These are phyloP conservation scores for Picochlorum sp. DNA, from an alignment of 139 green algal genomes.

Conservation along the genomic window DNA sequence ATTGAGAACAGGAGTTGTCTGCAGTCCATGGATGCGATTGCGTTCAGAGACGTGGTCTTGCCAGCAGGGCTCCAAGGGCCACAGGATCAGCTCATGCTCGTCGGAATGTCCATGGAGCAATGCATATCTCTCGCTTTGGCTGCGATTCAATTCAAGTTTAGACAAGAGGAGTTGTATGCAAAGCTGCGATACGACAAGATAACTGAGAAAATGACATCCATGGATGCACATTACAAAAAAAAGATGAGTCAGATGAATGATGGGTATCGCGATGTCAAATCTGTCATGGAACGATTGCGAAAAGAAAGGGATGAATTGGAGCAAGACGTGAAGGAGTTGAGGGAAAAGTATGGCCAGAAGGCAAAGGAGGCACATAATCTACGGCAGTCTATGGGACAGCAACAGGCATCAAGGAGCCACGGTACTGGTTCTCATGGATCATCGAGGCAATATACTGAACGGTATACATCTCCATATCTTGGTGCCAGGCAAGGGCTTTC, in stretches of 20 bases:
- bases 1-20: neutral
- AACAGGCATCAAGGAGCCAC: no score
- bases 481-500: no score
- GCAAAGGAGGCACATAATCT: slow-evolving; percentile 37
- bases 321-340: slow-evolving; percentile 51
- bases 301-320: slow-evolving; percentile 26
- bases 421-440: no score
- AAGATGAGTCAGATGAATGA: slow-evolving; percentile 63
- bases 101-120: neutral
- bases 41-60: neutral
- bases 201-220: slow-evolving; percentile 41
- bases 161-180: slow-evolving; percentile 28
- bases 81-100: neutral
- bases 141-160: neutral
- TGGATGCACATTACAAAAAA: slow-evolving; percentile 50
- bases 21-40: neutral
- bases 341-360: slow-evolving; percentile 67
- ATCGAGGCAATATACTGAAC: no score
- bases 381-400: no score
- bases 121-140: neutral
- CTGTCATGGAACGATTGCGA: slow-evolving; percentile 26
- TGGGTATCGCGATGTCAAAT: slow-evolving; percentile 53
- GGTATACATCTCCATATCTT: no score
- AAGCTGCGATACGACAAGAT: slow-evolving; percentile 27
- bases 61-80: neutral